These are phyloP conservation scores for Salix purpurea DNA, from an alignment of 345 rosid species.

Conservation along the genomic window DNA sequence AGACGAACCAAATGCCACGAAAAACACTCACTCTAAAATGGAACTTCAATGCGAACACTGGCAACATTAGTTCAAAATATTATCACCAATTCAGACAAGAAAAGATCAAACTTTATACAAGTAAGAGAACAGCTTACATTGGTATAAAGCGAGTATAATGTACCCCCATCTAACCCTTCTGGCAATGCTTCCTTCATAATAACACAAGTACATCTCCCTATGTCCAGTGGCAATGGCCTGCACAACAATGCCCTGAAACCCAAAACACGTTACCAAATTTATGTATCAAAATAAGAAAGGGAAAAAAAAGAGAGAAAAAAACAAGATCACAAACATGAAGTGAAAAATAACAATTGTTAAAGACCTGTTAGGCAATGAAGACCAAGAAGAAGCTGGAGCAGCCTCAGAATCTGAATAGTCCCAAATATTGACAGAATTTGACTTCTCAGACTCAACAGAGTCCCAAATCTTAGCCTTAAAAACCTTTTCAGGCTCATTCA, in stretches of 20 bases:
- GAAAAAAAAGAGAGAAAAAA: background rate
- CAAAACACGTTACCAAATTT: conserved; percentile 1
- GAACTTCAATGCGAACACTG: background rate
- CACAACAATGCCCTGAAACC: conserved; percentile 65
- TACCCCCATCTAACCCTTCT: conserved; percentile 48
- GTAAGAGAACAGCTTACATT: conserved; percentile 43
- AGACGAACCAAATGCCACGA: background rate
- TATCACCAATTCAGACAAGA: background rate
- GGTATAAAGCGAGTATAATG: conserved; percentile 72
- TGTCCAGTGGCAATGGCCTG: conserved; percentile 80
- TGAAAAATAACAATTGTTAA: background rate
- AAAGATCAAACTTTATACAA: background rate
- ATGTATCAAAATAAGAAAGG: background rate
- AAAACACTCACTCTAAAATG: background rate
- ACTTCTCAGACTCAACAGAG: conserved; percentile 58
- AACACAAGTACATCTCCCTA: conserved; percentile 84
- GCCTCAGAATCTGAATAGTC: conserved; percentile 91
- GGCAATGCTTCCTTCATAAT: conserved; percentile 65
- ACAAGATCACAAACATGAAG: background rate
- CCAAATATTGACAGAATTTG: conserved; percentile 71
- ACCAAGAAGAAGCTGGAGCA: conserved; percentile 96
- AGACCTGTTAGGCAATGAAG: conserved; percentile 80
- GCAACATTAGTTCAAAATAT: background rate
- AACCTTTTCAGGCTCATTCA: conserved; percentile 55
- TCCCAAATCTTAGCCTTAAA: conserved; percentile 57